Percentiles rank a stretch among this genome's conserved stretches.
Evolutionary conservation across 208 protist genomes (phyloP).

Genomic region (Leishmania major): DNA sequence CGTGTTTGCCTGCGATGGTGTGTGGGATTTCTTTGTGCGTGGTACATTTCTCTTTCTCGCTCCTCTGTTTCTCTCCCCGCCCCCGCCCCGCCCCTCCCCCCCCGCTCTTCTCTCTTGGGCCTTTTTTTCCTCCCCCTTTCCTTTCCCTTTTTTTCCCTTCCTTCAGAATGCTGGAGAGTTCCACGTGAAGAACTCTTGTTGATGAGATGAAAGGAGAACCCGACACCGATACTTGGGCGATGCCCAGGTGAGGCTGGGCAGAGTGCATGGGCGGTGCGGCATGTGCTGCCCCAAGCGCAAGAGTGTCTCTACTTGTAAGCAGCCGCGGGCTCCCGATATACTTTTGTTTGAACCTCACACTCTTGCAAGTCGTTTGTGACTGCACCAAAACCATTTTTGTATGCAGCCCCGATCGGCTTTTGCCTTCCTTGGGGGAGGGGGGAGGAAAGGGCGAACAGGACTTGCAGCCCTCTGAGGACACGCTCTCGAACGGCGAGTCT

Average conservation of each 20-base stretch:
- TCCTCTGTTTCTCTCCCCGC: not conserved
- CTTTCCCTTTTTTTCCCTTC: not conserved
- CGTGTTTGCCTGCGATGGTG: not conserved
- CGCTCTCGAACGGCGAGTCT: not conserved
- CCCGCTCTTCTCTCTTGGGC: not conserved
- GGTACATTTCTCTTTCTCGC: not conserved
- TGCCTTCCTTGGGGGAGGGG: not conserved
- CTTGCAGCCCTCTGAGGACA: not conserved
- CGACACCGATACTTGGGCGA: not conserved
- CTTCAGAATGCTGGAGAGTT: slow-evolving; percentile 18
- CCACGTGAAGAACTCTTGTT: not conserved
- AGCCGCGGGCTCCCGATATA: not conserved
- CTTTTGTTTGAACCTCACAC: not conserved
- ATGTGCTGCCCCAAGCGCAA: not conserved
- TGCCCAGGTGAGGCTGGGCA: not conserved
- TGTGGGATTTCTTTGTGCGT: not conserved
- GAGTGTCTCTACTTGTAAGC: not conserved
- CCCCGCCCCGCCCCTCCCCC: not conserved
- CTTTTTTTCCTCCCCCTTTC: not conserved
- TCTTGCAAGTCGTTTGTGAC: not conserved
- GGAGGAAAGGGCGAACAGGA: not conserved
- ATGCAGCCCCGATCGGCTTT: not conserved
- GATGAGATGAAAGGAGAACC: slow-evolving; percentile 9
- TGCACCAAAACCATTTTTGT: not conserved
- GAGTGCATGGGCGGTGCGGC: not conserved